Percentiles rank a stretch among this genome's conserved stretches.
phyloP scores from a whole-genome alignment of 352 stramenopile species.

The Ophiocytium majus region DNA sequence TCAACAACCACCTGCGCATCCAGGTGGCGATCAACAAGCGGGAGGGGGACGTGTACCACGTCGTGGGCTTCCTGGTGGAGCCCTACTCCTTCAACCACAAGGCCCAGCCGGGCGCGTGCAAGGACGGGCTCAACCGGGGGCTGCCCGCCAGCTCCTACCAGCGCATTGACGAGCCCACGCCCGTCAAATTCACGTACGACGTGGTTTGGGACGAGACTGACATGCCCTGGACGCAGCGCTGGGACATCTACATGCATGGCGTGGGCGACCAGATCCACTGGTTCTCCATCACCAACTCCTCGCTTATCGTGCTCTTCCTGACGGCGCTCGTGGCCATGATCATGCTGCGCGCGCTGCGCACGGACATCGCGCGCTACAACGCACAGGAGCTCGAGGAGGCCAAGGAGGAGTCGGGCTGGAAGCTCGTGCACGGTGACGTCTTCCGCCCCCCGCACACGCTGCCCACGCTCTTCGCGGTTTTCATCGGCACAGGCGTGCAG shows the following conservation, averaged over 20 bases:
- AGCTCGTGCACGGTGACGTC: conserved; percentile 99
- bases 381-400: conserved; percentile 86
- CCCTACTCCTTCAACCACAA: conserved; percentile 82
- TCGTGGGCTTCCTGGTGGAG: conserved; percentile 79
- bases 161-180: not conserved
- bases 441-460: conserved; percentile 90
- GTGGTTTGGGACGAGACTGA: conserved; percentile 85
- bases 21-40: not conserved
- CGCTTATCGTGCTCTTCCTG: conserved; percentile 98
- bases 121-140: not conserved
- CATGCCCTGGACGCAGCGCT: conserved; percentile 82
- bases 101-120: conserved; percentile 3
- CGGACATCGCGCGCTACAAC: conserved; percentile 89
- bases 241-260: conserved; percentile 89
- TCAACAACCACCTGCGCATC: conserved; percentile 53
- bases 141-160: not conserved
- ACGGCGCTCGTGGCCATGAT: conserved; percentile 98
- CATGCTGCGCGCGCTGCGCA: conserved; percentile 92
- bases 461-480: conserved; percentile 87
- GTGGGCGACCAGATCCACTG: conserved; percentile 88
- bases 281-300: conserved; percentile 99
- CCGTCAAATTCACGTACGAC: conserved; percentile 77
- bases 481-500: conserved; percentile 60
- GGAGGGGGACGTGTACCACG: conserved; percentile 8
- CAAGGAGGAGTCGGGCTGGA: conserved; percentile 97